A percentile compares a stretch with the other conserved stretches of the same genome.
Conservation (phyloP, 805 yeast species). For the Scheffersomyces ergatensis region DNA sequence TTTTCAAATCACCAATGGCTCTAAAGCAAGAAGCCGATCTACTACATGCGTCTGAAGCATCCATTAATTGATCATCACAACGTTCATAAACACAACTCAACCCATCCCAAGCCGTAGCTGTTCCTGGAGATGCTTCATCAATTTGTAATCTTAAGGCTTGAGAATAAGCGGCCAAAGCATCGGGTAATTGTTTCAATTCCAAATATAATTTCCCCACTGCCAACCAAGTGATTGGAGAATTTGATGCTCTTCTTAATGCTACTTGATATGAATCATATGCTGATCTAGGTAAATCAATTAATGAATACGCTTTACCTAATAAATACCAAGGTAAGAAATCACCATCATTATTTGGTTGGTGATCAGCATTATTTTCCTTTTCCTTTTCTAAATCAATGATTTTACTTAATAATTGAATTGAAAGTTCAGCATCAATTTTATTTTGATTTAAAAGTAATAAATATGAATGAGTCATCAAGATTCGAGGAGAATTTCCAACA, state of each 20-base stretch:
- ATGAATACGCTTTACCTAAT: slow-evolving; percentile 50
- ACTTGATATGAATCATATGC: slow-evolving; percentile 57
- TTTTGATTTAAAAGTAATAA: slow-evolving; percentile 29
- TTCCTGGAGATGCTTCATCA: slow-evolving; percentile 44
- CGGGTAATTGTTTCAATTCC: slow-evolving; percentile 58
- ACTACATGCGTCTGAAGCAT: slow-evolving; percentile 58
- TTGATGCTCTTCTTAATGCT: slow-evolving; percentile 51
- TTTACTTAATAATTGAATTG: slow-evolving; percentile 34
- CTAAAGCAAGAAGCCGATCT: slow-evolving; percentile 51
- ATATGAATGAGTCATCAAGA: slow-evolving; percentile 49
- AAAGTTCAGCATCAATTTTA: slow-evolving; percentile 25
- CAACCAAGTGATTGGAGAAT: slow-evolving; percentile 62
- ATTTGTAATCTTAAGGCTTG: slow-evolving; percentile 57
- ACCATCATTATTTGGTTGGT: slow-evolving; percentile 19
- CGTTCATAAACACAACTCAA: slow-evolving; percentile 60
- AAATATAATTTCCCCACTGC: slow-evolving; percentile 63
- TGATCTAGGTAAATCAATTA: slow-evolving; percentile 43
- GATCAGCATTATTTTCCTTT: slow-evolving; percentile 16
- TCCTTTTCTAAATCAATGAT: slow-evolving; percentile 28
- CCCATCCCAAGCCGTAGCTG: slow-evolving; percentile 67
- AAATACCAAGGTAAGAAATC: slow-evolving; percentile 61
- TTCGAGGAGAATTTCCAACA: slow-evolving; percentile 43
- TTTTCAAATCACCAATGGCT: slow-evolving; percentile 42
- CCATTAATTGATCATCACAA: slow-evolving; percentile 57
- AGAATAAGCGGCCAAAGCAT: slow-evolving; percentile 65